Evolutionary conservation across 2,329 filamentous ascomycete species (phyloP).

Genomic region (Xylariaceae sp.): DNA sequence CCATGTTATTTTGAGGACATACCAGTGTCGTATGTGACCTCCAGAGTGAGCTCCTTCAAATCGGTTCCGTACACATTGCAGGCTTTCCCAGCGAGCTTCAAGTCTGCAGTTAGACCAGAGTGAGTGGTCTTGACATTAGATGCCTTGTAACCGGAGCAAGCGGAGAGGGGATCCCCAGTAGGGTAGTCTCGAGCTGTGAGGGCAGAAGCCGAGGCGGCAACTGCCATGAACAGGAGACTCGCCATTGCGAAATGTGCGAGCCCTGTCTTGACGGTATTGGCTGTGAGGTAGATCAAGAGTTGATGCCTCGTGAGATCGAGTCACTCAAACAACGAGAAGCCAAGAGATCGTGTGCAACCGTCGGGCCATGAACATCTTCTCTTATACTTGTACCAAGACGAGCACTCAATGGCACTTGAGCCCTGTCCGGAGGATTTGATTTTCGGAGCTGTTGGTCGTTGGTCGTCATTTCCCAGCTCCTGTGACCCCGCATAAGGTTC

Average conservation of each 20-base stretch:
- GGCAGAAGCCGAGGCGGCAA: slow-evolving; percentile 24
- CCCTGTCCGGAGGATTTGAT: too few relatives aligned
- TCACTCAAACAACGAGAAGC: neutral
- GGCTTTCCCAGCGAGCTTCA: slow-evolving; percentile 58
- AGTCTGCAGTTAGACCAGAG: slow-evolving; percentile 56
- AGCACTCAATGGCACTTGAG: too few relatives aligned
- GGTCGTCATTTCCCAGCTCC: too few relatives aligned
- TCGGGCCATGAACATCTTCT: too few relatives aligned
- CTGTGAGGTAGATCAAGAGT: too few relatives aligned
- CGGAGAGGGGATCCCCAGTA: slow-evolving; percentile 27
- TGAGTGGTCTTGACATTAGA: slow-evolving; percentile 49
- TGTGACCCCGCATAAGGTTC: too few relatives aligned
- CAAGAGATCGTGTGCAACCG: too few relatives aligned
- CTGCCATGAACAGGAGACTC: slow-evolving; percentile 25
- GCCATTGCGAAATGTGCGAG: slow-evolving; percentile 20
- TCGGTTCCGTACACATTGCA: slow-evolving; percentile 71
- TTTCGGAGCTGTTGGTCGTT: too few relatives aligned
- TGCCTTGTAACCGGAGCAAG: slow-evolving; percentile 60
- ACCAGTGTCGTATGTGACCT: slow-evolving; percentile 61
- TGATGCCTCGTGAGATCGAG: neutral
- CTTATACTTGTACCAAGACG: too few relatives aligned
- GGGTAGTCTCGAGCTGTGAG: slow-evolving; percentile 22
- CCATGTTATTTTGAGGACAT: slow-evolving; percentile 1
- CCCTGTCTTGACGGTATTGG: too few relatives aligned
- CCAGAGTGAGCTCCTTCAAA: slow-evolving; percentile 56